Evolutionary conservation across 73 alveolate genomes (phyloP), one percentile per base, ranked within the genome.

Genomic region (Paramecium primaurelia): DNA sequence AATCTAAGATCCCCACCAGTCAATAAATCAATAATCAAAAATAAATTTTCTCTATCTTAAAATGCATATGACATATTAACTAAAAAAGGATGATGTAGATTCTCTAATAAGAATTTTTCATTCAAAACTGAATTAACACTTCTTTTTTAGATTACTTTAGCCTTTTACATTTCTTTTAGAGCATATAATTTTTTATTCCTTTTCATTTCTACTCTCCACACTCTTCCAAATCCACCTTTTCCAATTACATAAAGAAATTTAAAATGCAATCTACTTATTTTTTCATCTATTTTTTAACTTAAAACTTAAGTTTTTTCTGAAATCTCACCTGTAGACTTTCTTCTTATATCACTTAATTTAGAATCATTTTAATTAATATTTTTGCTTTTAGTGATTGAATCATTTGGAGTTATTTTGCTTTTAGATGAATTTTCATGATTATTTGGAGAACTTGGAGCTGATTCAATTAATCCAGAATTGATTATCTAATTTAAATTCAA

Each of bases 91-190:
- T 94, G 97, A 83, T 94, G 84, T 18, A 98, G 89, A 44, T 95
- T 68, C 40, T 97, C 92, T 59, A 98, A 95, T 54, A 97, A 92
- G 86, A 95, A 93, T 92, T 98, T 93, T 92, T 98, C 99, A 92
- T 97, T 96, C 95, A 96, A 77, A 18, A 98, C 98, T 8, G 99
- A 96, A 45, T 96, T 96, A 58, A 97, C 99, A 40, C 98, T 91
- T 84, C 97, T 96, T 88, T 93, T 95, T 36, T 94, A 95, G 11
- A 95, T 95, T 32, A 97, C 94, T 93, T 89, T 89, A 42, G 94
- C 86, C 40, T 89, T 89, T 25, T 92, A 69, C 94, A 89, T 89
- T 64, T 89, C 94, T 54, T 89, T 89, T 49, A 89, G 22, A 3
- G 94, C 94, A 71, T 10, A 89, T 1, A 83, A 83, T 86, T 95